These are phyloP conservation scores for Melanomma pulvis-pyrius DNA, from an alignment of 495 filamentous ascomycete genomes.

Conservation along the genomic window DNA sequence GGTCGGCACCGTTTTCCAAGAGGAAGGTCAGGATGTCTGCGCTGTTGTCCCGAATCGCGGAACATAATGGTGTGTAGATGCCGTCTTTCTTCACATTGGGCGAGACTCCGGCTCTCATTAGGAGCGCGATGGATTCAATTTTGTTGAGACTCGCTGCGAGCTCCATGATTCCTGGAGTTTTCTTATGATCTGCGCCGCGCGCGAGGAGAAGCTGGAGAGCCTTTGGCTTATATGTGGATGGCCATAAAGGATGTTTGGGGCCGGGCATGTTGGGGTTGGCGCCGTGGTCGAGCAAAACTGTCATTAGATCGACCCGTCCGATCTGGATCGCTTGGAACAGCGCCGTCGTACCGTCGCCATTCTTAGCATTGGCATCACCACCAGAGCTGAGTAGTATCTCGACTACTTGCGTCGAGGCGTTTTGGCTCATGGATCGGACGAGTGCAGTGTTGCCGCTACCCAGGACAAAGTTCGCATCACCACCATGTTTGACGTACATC, in stretches of 20 bases:
- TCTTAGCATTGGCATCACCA: slow-evolving; percentile 56
- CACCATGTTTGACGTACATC: slow-evolving; percentile 54
- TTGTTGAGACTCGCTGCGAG: slow-evolving; percentile 53
- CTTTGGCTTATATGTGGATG: slow-evolving; percentile 46
- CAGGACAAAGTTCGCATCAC: slow-evolving; percentile 49
- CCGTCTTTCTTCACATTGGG: slow-evolving; percentile 60
- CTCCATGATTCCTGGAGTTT: slow-evolving; percentile 54
- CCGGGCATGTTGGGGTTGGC: slow-evolving; percentile 54
- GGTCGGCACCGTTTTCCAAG: slow-evolving; percentile 54
- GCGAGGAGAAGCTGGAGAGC: slow-evolving; percentile 50
- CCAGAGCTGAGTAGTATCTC: slow-evolving; percentile 54
- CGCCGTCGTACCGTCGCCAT: slow-evolving; percentile 53
- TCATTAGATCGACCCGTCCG: slow-evolving; percentile 44
- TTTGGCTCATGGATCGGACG: slow-evolving; percentile 53
- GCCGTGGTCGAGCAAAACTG: slow-evolving; percentile 43
- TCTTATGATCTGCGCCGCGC: slow-evolving; percentile 51
- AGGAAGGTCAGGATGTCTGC: slow-evolving; percentile 56
- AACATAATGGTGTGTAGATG: slow-evolving; percentile 59
- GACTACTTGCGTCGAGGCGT: slow-evolving; percentile 47
- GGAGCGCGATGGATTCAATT: slow-evolving; percentile 53
- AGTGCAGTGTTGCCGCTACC: slow-evolving; percentile 53
- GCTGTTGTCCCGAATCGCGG: slow-evolving; percentile 58
- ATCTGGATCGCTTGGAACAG: slow-evolving; percentile 51
- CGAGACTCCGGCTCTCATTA: slow-evolving; percentile 55
- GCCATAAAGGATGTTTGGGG: slow-evolving; percentile 57